Conservation (phyloP, 345 rosid genomes). For the Hevea brasiliensis region DNA sequence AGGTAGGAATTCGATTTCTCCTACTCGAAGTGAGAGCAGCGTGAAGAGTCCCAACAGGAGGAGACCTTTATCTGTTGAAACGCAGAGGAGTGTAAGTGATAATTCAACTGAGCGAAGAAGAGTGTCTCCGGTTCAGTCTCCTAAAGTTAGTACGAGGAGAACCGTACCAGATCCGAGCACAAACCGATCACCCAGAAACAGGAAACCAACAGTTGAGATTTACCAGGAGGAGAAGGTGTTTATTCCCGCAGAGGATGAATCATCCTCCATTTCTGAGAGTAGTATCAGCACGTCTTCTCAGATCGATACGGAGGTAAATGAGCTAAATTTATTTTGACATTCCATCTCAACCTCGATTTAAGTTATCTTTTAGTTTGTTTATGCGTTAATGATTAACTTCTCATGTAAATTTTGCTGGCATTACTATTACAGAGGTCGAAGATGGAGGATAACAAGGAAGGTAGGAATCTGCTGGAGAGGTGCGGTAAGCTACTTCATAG, state of each 20-base stretch:
- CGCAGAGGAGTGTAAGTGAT: conserved; percentile 37
- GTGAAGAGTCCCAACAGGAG: conserved; percentile 55
- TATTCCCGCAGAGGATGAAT: conserved; percentile 48
- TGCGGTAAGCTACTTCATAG: conserved; percentile 85
- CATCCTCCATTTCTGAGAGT: conserved; percentile 53
- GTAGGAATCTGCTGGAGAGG: conserved; percentile 68
- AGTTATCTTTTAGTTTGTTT: not conserved
- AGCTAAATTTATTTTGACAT: not conserved
- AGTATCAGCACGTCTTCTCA: conserved; percentile 53
- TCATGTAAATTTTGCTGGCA: not conserved
- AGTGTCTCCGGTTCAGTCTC: conserved; percentile 51
- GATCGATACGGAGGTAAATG: conserved; percentile 57
- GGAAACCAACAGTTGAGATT: conserved; percentile 37
- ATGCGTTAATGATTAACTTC: not conserved
- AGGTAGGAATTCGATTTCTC: conserved; percentile 45
- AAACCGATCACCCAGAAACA: conserved; percentile 37
- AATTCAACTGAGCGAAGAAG: conserved; percentile 47
- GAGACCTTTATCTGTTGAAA: conserved; percentile 39
- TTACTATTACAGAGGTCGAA: conserved; percentile 47
- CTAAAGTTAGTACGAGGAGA: conserved; percentile 39
- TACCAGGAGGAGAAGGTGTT: conserved; percentile 29
- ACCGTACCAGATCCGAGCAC: conserved; percentile 32
- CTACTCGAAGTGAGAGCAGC: conserved; percentile 40
- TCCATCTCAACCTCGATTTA: too few relatives aligned
- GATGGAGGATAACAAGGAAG: conserved; percentile 59